A percentile compares a stretch with the other conserved stretches of the same genome.
phyloP scores from a whole-genome alignment of 129 eudicot species.

The Arctium minus region DNA sequence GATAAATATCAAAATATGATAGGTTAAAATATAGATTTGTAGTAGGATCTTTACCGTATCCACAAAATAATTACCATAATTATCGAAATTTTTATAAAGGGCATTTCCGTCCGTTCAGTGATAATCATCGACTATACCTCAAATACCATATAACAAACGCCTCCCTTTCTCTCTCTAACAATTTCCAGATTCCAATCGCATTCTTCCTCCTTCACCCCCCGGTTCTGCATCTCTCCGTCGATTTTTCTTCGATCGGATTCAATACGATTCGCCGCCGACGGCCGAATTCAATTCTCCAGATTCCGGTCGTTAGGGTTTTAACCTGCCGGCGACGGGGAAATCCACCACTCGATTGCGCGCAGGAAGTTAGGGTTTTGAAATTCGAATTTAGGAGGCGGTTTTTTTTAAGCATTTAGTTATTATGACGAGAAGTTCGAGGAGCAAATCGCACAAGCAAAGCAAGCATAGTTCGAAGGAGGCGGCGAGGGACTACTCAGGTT shows the following conservation, averaged over 20 bases:
- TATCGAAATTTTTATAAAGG: slow-evolving; percentile 5
- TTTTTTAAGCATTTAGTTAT: not conserved
- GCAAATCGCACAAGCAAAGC: slow-evolving; percentile 90
- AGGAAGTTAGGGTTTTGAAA: slow-evolving; percentile 35
- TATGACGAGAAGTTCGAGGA: slow-evolving; percentile 89
- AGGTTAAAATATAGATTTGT: not conserved
- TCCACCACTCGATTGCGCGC: slow-evolving; percentile 4
- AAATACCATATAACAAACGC: slow-evolving; percentile 23
- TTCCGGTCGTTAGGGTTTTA: slow-evolving; percentile 18
- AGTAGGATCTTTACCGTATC: not conserved
- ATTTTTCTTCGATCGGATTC: slow-evolving; percentile 6
- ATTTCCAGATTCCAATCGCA: slow-evolving; percentile 23
- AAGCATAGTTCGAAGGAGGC: slow-evolving; percentile 65
- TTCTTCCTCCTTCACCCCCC: not conserved
- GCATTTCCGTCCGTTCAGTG: slow-evolving; percentile 7
- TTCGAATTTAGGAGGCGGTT: not conserved
- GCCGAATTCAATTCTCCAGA: not conserved
- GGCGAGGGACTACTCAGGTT: slow-evolving; percentile 58
- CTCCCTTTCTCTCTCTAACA: slow-evolving; percentile 21
- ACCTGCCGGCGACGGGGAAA: slow-evolving; percentile 8
- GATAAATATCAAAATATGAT: not conserved
- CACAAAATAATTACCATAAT: not conserved
- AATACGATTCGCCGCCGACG: slow-evolving; percentile 22
- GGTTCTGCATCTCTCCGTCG: slow-evolving; percentile 26
- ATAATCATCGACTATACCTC: slow-evolving; percentile 11